phyloP scores from a whole-genome alignment of 306 rosid genomes.

The Pyrus pyrifolia region DNA sequence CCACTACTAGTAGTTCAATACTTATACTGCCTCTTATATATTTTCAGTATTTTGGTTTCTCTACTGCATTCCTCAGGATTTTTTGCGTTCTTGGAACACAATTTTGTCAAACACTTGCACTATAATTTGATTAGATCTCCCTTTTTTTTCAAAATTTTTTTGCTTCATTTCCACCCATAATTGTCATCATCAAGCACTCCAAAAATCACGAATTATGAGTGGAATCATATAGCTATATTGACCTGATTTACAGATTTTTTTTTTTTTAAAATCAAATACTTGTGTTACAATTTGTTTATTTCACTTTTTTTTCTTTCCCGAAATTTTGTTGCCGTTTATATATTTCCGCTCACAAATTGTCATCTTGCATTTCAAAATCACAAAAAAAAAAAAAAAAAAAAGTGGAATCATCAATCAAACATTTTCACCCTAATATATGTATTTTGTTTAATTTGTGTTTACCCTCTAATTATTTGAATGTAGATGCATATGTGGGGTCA shows the following conservation, averaged over 20 bases:
- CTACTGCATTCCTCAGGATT: background rate
- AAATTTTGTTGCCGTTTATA: background rate
- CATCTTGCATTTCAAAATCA: background rate
- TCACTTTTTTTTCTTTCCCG: background rate
- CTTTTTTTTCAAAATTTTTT: background rate
- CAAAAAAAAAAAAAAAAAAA: no score
- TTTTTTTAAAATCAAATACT: no score
- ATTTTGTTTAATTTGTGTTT: background rate
- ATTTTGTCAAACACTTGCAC: background rate
- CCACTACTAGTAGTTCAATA: background rate
- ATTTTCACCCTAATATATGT: background rate
- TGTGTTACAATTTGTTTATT: background rate
- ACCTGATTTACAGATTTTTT: background rate
- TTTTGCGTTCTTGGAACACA: background rate
- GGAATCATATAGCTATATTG: background rate
- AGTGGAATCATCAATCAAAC: background rate
- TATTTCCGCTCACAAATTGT: background rate
- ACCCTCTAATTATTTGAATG: background rate
- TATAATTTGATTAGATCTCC: background rate
- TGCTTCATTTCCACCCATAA: background rate
- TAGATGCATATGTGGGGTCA: constrained; percentile 99
- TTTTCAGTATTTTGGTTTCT: background rate
- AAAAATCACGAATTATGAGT: background rate
- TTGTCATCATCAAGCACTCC: background rate
- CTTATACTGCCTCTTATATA: background rate